Evolutionary conservation across 768 basidiomycete genomes (phyloP), one percentile per base, ranked within the genome.

Genomic region (Lactifluus volemus): DNA sequence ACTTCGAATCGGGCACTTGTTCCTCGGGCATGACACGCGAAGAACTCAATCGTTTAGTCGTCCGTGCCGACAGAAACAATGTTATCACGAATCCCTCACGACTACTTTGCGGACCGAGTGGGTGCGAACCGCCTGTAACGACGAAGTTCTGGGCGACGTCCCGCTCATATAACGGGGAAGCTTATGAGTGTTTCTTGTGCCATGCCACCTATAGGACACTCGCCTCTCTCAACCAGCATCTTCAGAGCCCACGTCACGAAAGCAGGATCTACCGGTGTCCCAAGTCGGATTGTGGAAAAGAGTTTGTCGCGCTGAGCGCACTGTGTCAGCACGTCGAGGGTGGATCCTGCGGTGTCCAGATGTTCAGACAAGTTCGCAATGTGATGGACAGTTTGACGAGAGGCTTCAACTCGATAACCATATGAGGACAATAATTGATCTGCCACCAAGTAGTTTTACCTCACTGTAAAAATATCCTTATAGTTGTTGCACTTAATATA

Each of bases 181-280:
- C 63, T 5, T 89, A 76, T 69, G 85, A 89, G 70, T 89, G 86
- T 70, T 81, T 81, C 67, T 70, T 89, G 29, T 88, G 87, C 69
- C 77, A 82, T 68, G 59, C 55, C 21, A 34, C 32, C 9, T 34
- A 34, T 9, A 34, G 25, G 25, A 66, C 73, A 0, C 76, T 86
- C 12, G 12, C 15, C 0, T 72, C 70, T 5, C 76, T 89, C 53
- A 85, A 89, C 66, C 74, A 78, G 63, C 88, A 89, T 66, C 75
- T 88, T 48, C 74, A 76, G 53, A 87, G 86, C 70, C 83, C 87
- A 10, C 21, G 32, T 19, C 61, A 62, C 51, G 51, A 34, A 11
- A 38, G 53, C 8, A 62, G 25, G 61, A 62, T 62, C 29, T 58
- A 62, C 29, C 34, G 39, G 34, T 62, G 56, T 47, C 61, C 52